These are phyloP conservation scores for Gnaphalium uliginosum DNA, from an alignment of 129 eudicot genomes.

Conservation along the genomic window DNA sequence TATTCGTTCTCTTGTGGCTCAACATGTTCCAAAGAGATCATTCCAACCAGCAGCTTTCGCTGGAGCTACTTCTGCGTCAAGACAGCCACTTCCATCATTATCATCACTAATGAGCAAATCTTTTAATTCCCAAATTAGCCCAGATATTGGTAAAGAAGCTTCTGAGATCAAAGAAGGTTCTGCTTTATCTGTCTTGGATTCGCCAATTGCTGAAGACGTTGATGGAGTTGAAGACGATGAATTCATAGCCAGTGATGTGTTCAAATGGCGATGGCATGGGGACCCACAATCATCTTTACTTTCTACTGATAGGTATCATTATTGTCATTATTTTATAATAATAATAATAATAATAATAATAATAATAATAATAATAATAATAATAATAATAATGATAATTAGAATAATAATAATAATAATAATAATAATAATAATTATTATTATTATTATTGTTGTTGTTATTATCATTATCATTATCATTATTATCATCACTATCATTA, in stretches of 20 bases:
- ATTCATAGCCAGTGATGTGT: constrained; percentile 74
- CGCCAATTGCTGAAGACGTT: constrained; percentile 53
- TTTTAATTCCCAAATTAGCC: constrained; percentile 82
- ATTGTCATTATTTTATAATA: too few relatives aligned
- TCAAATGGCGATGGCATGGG: constrained; percentile 91
- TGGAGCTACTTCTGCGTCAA: constrained; percentile 74
- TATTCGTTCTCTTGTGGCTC: constrained; percentile 90
- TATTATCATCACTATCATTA: too few relatives aligned
- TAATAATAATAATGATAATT: too few relatives aligned
- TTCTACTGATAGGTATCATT: constrained; percentile 67
- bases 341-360: too few relatives aligned
- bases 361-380: too few relatives aligned
- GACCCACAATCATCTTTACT: constrained; percentile 65
- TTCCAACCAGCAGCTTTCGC: constrained; percentile 92
- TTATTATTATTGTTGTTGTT: too few relatives aligned
- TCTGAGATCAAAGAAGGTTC: constrained; percentile 78
- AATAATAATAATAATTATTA: too few relatives aligned
- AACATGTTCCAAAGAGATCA: constrained; percentile 80
- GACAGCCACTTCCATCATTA: constrained; percentile 86
- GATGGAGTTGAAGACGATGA: constrained; percentile 69
- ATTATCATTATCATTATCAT: too few relatives aligned
- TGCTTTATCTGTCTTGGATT: constrained; percentile 57
- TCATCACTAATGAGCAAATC: constrained; percentile 93
- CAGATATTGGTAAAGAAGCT: constrained; percentile 63
- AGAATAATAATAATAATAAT: too few relatives aligned